These are phyloP conservation scores for Geum urbanum DNA, from an alignment of 306 rosid genomes.

Conservation along the genomic window DNA sequence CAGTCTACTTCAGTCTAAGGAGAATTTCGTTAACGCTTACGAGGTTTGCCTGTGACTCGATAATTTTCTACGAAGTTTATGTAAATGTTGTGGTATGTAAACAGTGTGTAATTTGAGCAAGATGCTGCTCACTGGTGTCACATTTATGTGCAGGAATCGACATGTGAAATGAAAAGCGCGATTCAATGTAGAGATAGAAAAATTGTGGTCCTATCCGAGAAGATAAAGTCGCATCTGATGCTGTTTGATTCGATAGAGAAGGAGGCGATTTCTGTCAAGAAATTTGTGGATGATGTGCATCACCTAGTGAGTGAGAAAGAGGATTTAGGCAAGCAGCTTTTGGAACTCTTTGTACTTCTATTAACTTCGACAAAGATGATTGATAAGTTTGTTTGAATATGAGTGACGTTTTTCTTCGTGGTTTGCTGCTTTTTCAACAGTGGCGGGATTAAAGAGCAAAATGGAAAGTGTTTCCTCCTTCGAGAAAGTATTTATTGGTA, in stretches of 20 bases:
- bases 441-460: conserved; percentile 52
- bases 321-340: conserved; percentile 56
- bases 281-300: conserved; percentile 52
- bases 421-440: conserved; percentile 35
- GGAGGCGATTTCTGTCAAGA: conserved; percentile 58
- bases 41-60: conserved; percentile 39
- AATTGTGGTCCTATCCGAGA: conserved; percentile 60
- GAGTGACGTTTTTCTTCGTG: conserved; percentile 6
- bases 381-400: conserved; percentile 7
- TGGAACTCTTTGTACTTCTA: conserved; percentile 19
- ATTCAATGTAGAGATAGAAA: conserved; percentile 52
- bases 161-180: conserved; percentile 52
- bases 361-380: conserved; percentile 6
- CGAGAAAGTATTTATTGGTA: conserved; percentile 64
- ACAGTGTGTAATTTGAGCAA: neutral
- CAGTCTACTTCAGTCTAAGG: conserved; percentile 54
- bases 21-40: conserved; percentile 48
- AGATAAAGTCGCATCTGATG: conserved; percentile 51
- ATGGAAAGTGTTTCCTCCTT: conserved; percentile 52
- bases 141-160: conserved; percentile 48
- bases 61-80: neutral
- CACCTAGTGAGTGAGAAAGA: conserved; percentile 55
- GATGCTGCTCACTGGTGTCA: neutral
- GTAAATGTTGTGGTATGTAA: too few relatives aligned
- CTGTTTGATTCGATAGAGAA: conserved; percentile 71